Evolutionary conservation across 768 basidiomycete species (phyloP).

Genomic region (Sporobolomyces pararoseus): DNA sequence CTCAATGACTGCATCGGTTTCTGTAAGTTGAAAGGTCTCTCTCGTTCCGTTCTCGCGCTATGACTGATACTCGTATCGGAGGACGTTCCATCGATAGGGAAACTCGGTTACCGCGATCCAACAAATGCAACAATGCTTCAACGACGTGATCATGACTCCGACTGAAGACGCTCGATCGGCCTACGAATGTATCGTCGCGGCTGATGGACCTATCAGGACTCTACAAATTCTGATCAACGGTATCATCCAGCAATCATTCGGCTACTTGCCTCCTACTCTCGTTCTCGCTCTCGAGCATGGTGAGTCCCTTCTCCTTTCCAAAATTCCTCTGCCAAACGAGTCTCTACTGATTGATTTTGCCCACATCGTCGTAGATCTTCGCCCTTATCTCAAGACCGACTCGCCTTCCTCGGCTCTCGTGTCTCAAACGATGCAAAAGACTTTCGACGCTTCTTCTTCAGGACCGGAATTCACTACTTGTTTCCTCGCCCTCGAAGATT

Average conservation of each 20-base stretch:
- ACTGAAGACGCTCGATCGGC: neutral
- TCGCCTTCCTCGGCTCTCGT: conserved; percentile 3
- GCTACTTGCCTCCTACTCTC: conserved; percentile 24
- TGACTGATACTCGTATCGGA: neutral
- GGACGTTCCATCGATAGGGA: neutral
- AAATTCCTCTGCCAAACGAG: neutral
- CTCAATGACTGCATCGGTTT: conserved; percentile 15
- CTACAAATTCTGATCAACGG: conserved; percentile 24
- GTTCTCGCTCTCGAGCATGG: conserved; percentile 24
- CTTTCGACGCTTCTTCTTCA: conserved; percentile 15
- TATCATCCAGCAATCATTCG: conserved; percentile 35
- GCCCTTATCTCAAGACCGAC: conserved; percentile 17
- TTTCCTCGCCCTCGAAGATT: conserved; percentile 28
- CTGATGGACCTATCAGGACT: conserved; percentile 8
- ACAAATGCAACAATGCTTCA: conserved; percentile 30
- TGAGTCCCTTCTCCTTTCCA: neutral
- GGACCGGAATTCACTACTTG: conserved; percentile 23
- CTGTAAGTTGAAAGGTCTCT: neutral
- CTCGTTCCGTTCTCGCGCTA: neutral
- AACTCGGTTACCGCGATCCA: conserved; percentile 19
- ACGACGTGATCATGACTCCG: conserved; percentile 23
- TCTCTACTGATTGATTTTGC: too few relatives aligned
- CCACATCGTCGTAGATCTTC: conserved; percentile 11
- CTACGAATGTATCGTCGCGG: conserved; percentile 13
- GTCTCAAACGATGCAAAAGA: conserved; percentile 3